Evolutionary conservation across 2,329 filamentous ascomycete species (phyloP).

Genomic region (Cryoendolithus antarcticus): DNA sequence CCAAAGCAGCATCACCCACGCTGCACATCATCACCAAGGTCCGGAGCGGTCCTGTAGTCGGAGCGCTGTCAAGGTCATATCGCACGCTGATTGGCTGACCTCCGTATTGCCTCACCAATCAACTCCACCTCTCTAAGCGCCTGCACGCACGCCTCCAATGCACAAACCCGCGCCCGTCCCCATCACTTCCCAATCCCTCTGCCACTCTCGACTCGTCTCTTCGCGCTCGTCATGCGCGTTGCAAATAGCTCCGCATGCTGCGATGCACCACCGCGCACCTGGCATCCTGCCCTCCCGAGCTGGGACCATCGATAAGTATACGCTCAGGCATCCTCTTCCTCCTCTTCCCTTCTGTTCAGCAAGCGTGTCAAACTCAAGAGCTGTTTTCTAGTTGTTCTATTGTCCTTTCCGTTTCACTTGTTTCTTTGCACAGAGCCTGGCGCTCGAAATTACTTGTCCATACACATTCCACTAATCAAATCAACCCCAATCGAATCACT

Average conservation of each 20-base stretch:
- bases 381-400: slow-evolving; percentile 34
- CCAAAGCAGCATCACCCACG: no score
- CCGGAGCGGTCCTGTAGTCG: no score
- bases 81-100: no score
- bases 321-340: slow-evolving; percentile 6
- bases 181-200: no score
- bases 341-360: slow-evolving; percentile 33
- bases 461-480: slow-evolving; percentile 11
- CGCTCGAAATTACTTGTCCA: slow-evolving; percentile 22
- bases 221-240: not conserved
- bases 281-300: not conserved
- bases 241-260: not conserved
- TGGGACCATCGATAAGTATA: not conserved
- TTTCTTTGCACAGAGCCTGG: slow-evolving; percentile 32
- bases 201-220: not conserved
- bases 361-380: slow-evolving; percentile 40
- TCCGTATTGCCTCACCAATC: no score
- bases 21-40: no score
- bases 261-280: not conserved
- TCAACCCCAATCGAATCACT: slow-evolving; percentile 18
- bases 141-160: no score
- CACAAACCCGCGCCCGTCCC: no score
- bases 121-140: no score
- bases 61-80: no score
- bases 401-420: slow-evolving; percentile 28